Percentiles rank a stretch among this genome's conserved stretches.
phyloP scores from a whole-genome alignment of 441 rosid species.

The Pelargonium cotyledonis region DNA sequence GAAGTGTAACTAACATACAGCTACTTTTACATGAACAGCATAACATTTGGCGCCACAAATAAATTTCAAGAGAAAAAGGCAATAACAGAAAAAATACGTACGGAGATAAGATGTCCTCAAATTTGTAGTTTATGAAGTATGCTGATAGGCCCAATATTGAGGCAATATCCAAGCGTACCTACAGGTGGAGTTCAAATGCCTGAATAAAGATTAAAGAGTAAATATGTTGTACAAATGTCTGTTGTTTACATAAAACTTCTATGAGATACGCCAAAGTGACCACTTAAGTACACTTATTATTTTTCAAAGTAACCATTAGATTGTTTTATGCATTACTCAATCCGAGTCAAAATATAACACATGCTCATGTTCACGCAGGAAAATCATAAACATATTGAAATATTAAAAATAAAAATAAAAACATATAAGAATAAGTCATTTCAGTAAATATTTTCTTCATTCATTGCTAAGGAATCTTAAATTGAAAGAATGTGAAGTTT shows the following conservation, averaged over 20 bases:
- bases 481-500: too few species aligned
- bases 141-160: slow-evolving; percentile 85
- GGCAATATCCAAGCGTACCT: slow-evolving; percentile 88
- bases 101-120: slow-evolving; percentile 84
- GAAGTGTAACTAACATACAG: too few species aligned
- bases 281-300: not conserved
- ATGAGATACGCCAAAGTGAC: not conserved
- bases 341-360: not conserved
- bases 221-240: not conserved
- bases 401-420: too few species aligned
- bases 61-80: slow-evolving; percentile 2
- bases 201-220: slow-evolving; percentile 14
- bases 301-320: not conserved
- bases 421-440: too few species aligned
- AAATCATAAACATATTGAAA: too few species aligned
- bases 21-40: not conserved
- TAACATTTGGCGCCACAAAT: not conserved
- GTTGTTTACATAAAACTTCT: slow-evolving; percentile 7
- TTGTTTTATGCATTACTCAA: slow-evolving; percentile 7
- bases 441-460: too few species aligned
- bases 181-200: slow-evolving; percentile 27
- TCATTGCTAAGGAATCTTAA: too few species aligned
- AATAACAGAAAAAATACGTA: slow-evolving; percentile 30
- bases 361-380: not conserved
- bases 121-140: slow-evolving; percentile 83